Conservation (phyloP, 140 eudicot genomes). For the Ambrosia hybrid region DNA sequence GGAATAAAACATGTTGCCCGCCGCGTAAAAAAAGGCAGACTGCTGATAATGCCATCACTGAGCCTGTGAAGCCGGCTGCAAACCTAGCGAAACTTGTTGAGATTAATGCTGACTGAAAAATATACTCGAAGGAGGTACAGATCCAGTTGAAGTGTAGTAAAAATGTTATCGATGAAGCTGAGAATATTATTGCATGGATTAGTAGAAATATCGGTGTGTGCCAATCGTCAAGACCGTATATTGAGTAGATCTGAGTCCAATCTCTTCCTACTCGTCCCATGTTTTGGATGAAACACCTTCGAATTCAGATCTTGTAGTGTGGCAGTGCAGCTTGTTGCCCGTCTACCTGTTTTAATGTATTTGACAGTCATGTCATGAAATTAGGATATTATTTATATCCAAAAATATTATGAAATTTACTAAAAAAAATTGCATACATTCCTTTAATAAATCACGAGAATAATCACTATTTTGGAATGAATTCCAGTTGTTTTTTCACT, state of each 20-base stretch:
- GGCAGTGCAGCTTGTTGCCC: too few species aligned
- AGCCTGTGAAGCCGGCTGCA: conserved; percentile 87
- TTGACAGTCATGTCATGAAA: too few species aligned
- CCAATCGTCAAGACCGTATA: conserved; percentile 91
- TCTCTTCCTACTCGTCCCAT: conserved; percentile 81
- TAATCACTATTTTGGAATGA: conserved; percentile 18
- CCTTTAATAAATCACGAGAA: conserved; percentile 20
- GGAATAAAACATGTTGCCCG: conserved; percentile 75
- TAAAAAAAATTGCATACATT: conserved; percentile 21
- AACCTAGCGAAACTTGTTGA: conserved; percentile 48
- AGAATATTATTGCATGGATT: conserved; percentile 59
- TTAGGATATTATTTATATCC: fast-evolving
- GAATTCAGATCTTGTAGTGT: background rate
- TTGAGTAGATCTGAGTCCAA: conserved; percentile 95
- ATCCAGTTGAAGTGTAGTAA: conserved; percentile 63
- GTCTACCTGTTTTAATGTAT: too few species aligned
- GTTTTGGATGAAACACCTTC: conserved; percentile 1
- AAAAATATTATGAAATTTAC: fast-evolving
- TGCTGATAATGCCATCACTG: conserved; percentile 79
- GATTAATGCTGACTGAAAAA: conserved; percentile 29
- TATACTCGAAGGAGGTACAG: conserved; percentile 45
- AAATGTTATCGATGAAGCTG: conserved; percentile 53
- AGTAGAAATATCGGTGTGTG: conserved; percentile 75
- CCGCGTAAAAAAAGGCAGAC: conserved; percentile 81
- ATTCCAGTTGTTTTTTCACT: conserved; percentile 19